phyloP scores from a whole-genome alignment of 495 filamentous ascomycete species.

The Trypethelium eluteriae region DNA sequence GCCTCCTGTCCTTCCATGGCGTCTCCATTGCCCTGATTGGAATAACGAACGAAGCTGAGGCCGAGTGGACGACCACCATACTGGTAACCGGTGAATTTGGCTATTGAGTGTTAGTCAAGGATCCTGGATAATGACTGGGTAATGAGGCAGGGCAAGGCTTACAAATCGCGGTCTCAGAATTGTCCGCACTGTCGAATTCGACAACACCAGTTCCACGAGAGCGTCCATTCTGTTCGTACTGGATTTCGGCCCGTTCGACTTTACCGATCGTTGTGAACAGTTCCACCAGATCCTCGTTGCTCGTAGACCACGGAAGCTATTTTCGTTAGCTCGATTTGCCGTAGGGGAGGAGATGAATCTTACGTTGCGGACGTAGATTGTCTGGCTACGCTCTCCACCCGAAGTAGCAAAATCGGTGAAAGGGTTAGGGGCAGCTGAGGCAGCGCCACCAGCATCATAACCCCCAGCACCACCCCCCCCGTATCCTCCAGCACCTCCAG shows the following conservation, averaged over 20 bases:
- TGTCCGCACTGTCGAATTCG: constrained; percentile 73
- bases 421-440: constrained; percentile 65
- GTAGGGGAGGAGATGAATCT: constrained; percentile 36
- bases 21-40: constrained; percentile 56
- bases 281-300: constrained; percentile 92
- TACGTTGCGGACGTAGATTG: constrained; percentile 96
- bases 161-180: constrained; percentile 85
- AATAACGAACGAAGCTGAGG: constrained; percentile 85
- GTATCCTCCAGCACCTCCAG: constrained; percentile 38
- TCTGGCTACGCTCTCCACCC: constrained; percentile 72
- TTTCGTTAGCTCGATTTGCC: constrained; percentile 19
- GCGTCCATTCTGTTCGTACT: constrained; percentile 93
- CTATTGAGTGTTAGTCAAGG: constrained; percentile 34
- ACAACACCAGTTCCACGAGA: constrained; percentile 94
- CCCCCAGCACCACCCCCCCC: constrained; percentile 36
- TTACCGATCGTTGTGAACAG: constrained; percentile 97
- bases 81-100: constrained; percentile 95
- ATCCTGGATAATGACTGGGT: not conserved
- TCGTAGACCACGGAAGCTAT: constrained; percentile 96
- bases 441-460: constrained; percentile 35
- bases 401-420: constrained; percentile 93
- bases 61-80: constrained; percentile 94
- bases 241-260: constrained; percentile 94
- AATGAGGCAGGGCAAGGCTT: constrained; percentile 28
- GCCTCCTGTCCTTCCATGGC: constrained; percentile 70